Conservation (phyloP, 2,329 filamentous ascomycete genomes). For the Monosporascus sp. region DNA sequence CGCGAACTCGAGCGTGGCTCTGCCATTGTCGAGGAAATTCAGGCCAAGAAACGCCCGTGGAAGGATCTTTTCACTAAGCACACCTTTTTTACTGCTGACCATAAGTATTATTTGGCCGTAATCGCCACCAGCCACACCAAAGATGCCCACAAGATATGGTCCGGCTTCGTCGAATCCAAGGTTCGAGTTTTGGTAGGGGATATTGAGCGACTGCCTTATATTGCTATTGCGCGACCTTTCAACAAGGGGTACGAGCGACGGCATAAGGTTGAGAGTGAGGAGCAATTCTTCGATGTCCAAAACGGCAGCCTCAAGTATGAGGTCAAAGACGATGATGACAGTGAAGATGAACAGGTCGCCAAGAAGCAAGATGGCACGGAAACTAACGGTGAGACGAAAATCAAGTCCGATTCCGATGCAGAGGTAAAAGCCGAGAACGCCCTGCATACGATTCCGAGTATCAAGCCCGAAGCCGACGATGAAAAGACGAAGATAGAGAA, state of each 20-base stretch:
- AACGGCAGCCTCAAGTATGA: slow-evolving; percentile 47
- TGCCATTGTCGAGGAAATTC: slow-evolving; percentile 74
- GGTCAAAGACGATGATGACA: slow-evolving; percentile 26
- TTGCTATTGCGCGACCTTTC: slow-evolving; percentile 83
- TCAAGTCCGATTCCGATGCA: slow-evolving; percentile 16
- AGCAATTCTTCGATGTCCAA: slow-evolving; percentile 48
- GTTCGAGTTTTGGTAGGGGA: slow-evolving; percentile 78
- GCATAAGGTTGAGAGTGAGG: slow-evolving; percentile 60
- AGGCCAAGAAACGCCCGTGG: slow-evolving; percentile 72
- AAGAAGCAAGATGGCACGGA: slow-evolving; percentile 22
- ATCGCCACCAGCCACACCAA: slow-evolving; percentile 77
- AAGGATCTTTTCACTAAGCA: slow-evolving; percentile 85
- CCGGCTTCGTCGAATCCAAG: slow-evolving; percentile 89
- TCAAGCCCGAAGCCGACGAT: slow-evolving; percentile 23
- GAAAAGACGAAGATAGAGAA: slow-evolving; percentile 19
- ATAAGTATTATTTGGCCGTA: slow-evolving; percentile 93
- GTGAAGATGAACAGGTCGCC: slow-evolving; percentile 12
- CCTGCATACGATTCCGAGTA: slow-evolving; percentile 30
- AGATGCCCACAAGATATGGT: slow-evolving; percentile 82
- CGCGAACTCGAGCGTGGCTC: slow-evolving; percentile 75
- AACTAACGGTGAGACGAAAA: slow-evolving; percentile 7
- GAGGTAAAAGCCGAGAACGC: slow-evolving; percentile 43
- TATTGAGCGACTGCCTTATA: slow-evolving; percentile 73
- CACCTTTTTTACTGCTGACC: slow-evolving; percentile 86
- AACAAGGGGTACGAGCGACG: slow-evolving; percentile 86